These are phyloP conservation scores for Diplodia mutila DNA, from an alignment of 2,329 filamentous ascomycete genomes.

Conservation along the genomic window DNA sequence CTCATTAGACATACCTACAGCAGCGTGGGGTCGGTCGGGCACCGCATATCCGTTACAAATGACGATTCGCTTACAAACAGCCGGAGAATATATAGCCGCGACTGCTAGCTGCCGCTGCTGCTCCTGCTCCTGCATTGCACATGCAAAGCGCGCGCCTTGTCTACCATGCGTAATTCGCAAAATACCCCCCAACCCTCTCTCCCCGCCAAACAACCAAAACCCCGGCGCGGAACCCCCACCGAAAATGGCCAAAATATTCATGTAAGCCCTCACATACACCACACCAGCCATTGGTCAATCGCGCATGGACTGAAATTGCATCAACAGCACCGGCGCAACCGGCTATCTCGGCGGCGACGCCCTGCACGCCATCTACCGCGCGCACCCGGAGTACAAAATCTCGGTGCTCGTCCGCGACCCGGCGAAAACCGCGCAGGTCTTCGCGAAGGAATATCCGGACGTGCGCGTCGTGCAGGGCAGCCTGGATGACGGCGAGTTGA, in stretches of 20 bases:
- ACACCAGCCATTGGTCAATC: not conserved
- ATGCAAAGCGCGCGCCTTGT: too few species aligned
- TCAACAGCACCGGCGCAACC: not conserved
- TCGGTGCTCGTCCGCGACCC: not conserved
- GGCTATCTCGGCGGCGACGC: slow-evolving; percentile 14
- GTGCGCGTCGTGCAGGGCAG: not conserved
- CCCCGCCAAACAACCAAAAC: not conserved
- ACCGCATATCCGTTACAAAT: not conserved
- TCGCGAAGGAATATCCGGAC: not conserved
- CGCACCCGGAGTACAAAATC: slow-evolving; percentile 5
- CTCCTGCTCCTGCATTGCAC: not conserved
- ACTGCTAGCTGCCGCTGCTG: not conserved
- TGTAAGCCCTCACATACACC: too few species aligned
- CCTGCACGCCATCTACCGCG: not conserved
- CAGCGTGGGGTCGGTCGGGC: too few species aligned
- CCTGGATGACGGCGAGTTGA: not conserved
- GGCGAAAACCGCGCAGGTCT: not conserved
- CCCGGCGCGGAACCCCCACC: not conserved
- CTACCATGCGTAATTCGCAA: too few species aligned
- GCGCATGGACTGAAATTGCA: too few species aligned
- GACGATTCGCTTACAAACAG: not conserved
- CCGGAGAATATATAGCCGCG: too few species aligned
- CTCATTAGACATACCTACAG: not conserved
- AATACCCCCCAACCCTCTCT: too few species aligned
- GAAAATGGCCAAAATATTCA: not conserved